phyloP scores from a whole-genome alignment of 306 rosid genomes.

The Glycine tomentella region DNA sequence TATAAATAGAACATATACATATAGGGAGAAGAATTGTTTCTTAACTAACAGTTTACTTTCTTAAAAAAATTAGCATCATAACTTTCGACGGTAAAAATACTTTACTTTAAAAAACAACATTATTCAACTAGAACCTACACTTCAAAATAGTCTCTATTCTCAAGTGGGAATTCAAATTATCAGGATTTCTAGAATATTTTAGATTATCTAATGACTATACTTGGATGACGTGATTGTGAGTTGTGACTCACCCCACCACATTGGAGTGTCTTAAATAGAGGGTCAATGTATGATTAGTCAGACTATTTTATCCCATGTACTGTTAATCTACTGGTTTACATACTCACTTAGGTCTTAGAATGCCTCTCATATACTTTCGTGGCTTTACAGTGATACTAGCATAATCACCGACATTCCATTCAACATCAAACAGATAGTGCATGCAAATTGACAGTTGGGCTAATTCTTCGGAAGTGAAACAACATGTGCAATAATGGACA shows the following conservation, averaged over 20 bases:
- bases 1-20: too few species aligned
- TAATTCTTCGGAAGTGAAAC: slow-evolving; percentile 32
- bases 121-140: too few species aligned
- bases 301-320: too few species aligned
- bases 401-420: slow-evolving; percentile 30
- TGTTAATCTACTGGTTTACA: neutral
- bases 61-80: too few species aligned
- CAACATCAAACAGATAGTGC: neutral
- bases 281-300: neutral
- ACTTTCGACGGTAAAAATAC: too few species aligned
- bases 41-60: too few species aligned
- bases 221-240: neutral
- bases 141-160: neutral
- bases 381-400: neutral
- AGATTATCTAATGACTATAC: neutral
- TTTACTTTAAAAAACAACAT: too few species aligned
- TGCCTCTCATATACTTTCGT: neutral
- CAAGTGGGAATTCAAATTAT: neutral
- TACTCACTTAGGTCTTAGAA: neutral
- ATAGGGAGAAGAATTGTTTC: too few species aligned
- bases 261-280: neutral
- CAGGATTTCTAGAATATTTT: neutral
- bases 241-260: neutral
- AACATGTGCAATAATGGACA: slow-evolving; percentile 63
- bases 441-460: slow-evolving; percentile 38